These are phyloP conservation scores for Alnus glutinosa DNA, from an alignment of 306 rosid species.

Conservation along the genomic window DNA sequence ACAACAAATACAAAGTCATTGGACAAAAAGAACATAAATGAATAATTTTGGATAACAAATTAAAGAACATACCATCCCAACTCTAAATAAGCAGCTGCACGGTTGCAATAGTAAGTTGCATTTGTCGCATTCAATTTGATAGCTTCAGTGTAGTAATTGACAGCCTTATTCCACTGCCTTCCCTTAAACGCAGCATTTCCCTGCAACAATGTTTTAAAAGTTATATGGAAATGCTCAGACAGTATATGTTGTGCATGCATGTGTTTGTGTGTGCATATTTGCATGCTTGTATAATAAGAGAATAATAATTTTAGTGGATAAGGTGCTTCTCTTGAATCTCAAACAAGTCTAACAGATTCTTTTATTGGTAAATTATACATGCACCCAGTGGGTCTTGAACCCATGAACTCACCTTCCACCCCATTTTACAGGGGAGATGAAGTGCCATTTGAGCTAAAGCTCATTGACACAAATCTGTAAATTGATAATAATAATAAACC, in stretches of 20 bases:
- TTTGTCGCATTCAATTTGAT: conserved; percentile 58
- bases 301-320: background rate
- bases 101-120: conserved; percentile 74
- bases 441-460: background rate
- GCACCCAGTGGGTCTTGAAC: background rate
- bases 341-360: background rate
- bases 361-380: background rate
- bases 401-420: background rate
- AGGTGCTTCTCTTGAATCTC: background rate
- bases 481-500: no score
- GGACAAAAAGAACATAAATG: conserved; percentile 22
- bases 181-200: conserved; percentile 88
- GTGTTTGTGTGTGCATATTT: background rate
- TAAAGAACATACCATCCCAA: conserved; percentile 66
- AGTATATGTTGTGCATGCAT: background rate
- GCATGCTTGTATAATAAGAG: background rate
- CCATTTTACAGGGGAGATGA: background rate
- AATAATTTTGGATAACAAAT: conserved; percentile 14
- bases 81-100: conserved; percentile 87
- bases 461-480: no score
- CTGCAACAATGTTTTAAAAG: conserved; percentile 38
- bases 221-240: background rate
- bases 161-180: conserved; percentile 74
- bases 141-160: conserved; percentile 71
- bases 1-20: background rate